These are phyloP conservation scores for Penicillium arizonense DNA, from an alignment of 495 filamentous ascomycete species.

Conservation along the genomic window DNA sequence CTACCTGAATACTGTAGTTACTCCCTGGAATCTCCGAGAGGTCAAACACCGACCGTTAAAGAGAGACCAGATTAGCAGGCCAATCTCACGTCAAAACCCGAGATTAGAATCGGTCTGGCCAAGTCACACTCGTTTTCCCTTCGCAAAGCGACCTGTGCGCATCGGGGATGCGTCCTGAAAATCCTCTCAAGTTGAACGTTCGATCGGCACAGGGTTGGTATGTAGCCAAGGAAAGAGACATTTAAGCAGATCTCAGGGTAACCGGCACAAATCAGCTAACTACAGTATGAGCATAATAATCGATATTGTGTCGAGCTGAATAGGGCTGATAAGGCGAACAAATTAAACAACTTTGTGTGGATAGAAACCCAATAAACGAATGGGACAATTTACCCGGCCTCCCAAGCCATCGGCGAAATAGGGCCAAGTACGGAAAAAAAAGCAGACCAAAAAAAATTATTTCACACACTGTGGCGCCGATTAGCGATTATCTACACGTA, in stretches of 20 bases:
- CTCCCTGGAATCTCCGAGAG: not conserved
- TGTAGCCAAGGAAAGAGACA: conserved; percentile 14
- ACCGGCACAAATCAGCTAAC: not conserved
- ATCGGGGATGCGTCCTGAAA: not conserved
- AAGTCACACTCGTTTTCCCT: not conserved
- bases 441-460: not conserved
- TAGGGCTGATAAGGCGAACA: conserved; percentile 1
- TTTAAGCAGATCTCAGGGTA: not conserved
- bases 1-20: not conserved
- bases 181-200: no score
- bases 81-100: not conserved
- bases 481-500: no score
- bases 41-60: not conserved
- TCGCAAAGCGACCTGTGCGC: not conserved
- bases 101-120: not conserved
- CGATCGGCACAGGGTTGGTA: conserved; percentile 23
- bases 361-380: not conserved
- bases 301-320: no score
- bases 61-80: no score
- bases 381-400: conserved; percentile 3
- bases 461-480: no score
- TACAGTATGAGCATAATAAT: not conserved
- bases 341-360: not conserved
- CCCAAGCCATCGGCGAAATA: not conserved
- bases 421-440: not conserved